Base-by-base conservation (phyloP, 148 eudicot species). In the Persicaria tinctoria region DNA sequence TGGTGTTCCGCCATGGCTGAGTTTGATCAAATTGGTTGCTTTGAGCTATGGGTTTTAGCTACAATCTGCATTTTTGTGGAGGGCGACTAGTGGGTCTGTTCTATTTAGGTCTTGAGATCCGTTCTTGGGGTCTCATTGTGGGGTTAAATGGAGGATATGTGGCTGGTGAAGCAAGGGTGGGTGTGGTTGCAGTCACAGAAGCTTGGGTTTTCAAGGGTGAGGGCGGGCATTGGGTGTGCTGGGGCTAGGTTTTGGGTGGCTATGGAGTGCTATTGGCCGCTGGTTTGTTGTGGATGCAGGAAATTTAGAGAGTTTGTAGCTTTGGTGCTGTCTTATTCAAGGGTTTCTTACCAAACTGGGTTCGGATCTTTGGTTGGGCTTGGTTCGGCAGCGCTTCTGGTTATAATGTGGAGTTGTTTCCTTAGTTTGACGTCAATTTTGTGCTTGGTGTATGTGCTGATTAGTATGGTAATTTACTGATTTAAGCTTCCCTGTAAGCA, bases 351-450 rank as follows among this genome's bases (percentile, higher is more conserved):
- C 7, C 69, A 83, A 64, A 78, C 80, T 51, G 98, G 98, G 46
- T 82, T 80, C 60, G 74, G 54, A 73, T 95, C 98, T 0, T 76
- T 89, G 63, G 38, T 85, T 11, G 84, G 78, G 73, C 77, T 95
- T 74, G 89, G 92, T 73, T 90, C 97, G 0, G 93, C 86, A 0
- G 97, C 98, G 16, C 78, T 95, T 89, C 82, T 95, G 48, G 86
- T 95, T 76, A 87, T 95, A 27, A 87, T 95, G 96, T 95, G 98
- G 98, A 86, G 98, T 77, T 92, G 91, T 81, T 95, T 95, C 73
- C 87, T 95, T 70, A 92, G 97, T 84, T 89, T 92, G 92, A 95
- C 98, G 5, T 95, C 98, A 6, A 78, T 92, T 76, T 90, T 93
- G 13, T 92, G 97, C 86, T 85, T 95, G 55, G 71, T 85, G 76